phyloP scores from a whole-genome alignment of 495 filamentous ascomycete genomes.

The Podospora appendiculata region DNA sequence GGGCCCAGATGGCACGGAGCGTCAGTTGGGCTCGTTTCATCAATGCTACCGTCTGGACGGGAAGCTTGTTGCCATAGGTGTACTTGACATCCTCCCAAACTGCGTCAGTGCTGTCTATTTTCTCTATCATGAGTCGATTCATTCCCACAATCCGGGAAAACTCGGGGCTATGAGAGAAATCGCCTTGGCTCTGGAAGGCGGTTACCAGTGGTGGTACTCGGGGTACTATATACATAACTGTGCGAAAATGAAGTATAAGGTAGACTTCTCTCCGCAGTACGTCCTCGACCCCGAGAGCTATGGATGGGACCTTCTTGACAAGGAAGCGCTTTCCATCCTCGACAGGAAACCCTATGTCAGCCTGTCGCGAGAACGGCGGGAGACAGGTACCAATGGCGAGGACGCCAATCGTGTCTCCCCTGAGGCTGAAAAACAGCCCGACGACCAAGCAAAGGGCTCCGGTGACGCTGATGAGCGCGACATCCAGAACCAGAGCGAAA shows the following conservation, averaged over 20 bases:
- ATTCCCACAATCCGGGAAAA: conserved; percentile 77
- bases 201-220: conserved; percentile 55
- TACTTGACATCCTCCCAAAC: conserved; percentile 79
- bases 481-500: background rate
- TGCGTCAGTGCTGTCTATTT: conserved; percentile 93
- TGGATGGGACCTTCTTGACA: conserved; percentile 68
- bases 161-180: conserved; percentile 82
- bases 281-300: conserved; percentile 73
- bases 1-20: conserved; percentile 39
- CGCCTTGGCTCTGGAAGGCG: conserved; percentile 63
- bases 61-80: conserved; percentile 76
- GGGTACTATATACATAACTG: conserved; percentile 46
- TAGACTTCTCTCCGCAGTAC: conserved; percentile 72
- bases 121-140: conserved; percentile 80
- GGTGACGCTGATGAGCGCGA: background rate
- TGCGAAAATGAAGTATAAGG: conserved; percentile 69
- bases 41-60: conserved; percentile 93
- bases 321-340: conserved; percentile 55
- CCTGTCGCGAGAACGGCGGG: conserved; percentile 44
- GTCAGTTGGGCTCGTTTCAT: conserved; percentile 80
- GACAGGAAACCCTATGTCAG: conserved; percentile 61
- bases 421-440: background rate
- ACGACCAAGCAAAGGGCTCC: background rate
- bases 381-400: conserved; percentile 4
- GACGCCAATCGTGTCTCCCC: conserved; percentile 27